Conservation (phyloP, 305 asterid genomes). For the Fraxinus angustifolia region DNA sequence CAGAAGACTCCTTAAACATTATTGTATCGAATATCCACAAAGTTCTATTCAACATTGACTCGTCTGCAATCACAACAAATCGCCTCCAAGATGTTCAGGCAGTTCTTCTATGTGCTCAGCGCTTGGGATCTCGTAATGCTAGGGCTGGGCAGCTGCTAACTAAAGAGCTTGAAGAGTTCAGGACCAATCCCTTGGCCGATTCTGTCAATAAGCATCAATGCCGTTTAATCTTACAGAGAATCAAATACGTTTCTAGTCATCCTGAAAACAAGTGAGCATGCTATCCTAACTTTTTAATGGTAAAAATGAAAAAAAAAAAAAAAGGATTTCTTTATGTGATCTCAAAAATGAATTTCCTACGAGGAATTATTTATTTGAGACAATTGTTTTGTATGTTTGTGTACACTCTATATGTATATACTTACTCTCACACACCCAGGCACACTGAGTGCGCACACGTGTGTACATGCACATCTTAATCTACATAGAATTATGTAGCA, state of each 20-base stretch:
- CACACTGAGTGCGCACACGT: not conserved
- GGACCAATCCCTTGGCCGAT: slow-evolving; percentile 72
- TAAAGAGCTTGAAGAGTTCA: slow-evolving; percentile 91
- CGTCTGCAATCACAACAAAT: slow-evolving; percentile 71
- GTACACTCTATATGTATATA: not conserved
- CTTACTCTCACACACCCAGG: not conserved
- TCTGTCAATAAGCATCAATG: slow-evolving; percentile 90
- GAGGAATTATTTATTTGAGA: not conserved
- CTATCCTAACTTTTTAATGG: slow-evolving; percentile 6
- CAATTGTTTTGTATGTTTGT: not conserved
- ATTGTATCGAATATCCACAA: slow-evolving; percentile 74
- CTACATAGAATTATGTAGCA: not conserved
- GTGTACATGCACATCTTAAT: not conserved
- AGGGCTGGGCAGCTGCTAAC: slow-evolving; percentile 87
- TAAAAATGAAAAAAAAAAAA: slow-evolving; percentile 1
- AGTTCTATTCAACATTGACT: slow-evolving; percentile 74
- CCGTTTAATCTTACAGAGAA: slow-evolving; percentile 78
- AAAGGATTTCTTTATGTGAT: slow-evolving; percentile 7
- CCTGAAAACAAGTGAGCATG: slow-evolving; percentile 70
- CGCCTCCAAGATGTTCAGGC: slow-evolving; percentile 95
- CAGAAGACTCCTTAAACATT: slow-evolving; percentile 84
- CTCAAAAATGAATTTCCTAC: not conserved
- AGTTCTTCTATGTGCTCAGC: slow-evolving; percentile 80
- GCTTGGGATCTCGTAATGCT: slow-evolving; percentile 82
- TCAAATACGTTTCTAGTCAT: slow-evolving; percentile 70